Percentiles rank a stretch among this genome's conserved stretches.
Conservation (phyloP, 2,329 filamentous ascomycete genomes). For the Aquanectria penicillioides region DNA sequence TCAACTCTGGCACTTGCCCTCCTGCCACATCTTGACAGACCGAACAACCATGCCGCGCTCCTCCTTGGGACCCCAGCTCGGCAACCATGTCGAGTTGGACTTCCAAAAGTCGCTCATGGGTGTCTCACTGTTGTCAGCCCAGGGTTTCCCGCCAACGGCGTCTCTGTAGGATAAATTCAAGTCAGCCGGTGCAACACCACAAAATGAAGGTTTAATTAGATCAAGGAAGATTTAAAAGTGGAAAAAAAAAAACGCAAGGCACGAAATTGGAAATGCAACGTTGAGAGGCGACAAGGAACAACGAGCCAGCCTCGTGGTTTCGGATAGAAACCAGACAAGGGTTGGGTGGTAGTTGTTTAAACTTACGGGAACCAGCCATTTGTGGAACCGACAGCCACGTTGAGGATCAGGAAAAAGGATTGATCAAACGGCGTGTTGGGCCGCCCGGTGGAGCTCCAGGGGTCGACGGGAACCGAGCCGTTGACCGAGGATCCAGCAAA, state of each 20-base stretch:
- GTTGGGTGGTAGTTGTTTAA: not conserved
- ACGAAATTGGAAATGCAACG: not conserved
- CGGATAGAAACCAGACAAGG: not conserved
- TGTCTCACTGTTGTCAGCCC: conserved; percentile 52
- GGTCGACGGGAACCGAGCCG: conserved; percentile 52
- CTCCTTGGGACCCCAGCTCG: conserved; percentile 46
- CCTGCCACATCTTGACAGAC: conserved; percentile 58
- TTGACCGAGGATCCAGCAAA: conserved; percentile 53
- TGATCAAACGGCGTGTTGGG: conserved; percentile 60
- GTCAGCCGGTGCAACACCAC: conserved; percentile 27
- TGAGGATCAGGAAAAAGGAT: conserved; percentile 59
- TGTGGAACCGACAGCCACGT: conserved; percentile 59
- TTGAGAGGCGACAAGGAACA: not conserved
- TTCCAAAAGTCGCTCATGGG: conserved; percentile 54
- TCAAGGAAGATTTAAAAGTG: not conserved
- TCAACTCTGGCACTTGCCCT: conserved; percentile 45
- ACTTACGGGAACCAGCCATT: conserved; percentile 58
- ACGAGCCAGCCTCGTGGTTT: not conserved
- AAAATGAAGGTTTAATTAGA: not conserved
- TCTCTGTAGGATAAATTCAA: conserved; percentile 44
- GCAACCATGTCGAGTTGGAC: conserved; percentile 50
- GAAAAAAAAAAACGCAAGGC: not conserved
- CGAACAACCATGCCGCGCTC: conserved; percentile 54
- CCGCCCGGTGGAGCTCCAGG: conserved; percentile 52
- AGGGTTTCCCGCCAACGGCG: conserved; percentile 53